Evolutionary conservation across 2,329 filamentous ascomycete species (phyloP), one percentile per base, ranked within the genome.

Genomic region (Coleophoma eucalyptorum): DNA sequence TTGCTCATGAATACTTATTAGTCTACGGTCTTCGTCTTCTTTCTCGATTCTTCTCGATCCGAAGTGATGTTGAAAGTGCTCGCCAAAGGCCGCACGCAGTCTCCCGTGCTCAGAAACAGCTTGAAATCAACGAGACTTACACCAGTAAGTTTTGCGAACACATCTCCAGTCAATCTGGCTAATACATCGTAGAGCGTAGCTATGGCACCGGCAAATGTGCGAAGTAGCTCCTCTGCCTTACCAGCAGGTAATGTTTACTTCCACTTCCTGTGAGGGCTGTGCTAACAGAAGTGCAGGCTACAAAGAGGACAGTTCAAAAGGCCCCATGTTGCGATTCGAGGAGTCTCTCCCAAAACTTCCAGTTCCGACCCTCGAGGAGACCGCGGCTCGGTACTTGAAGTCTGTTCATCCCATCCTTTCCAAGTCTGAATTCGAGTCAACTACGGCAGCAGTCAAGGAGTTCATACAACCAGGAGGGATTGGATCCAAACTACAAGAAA

Each of bases 381-480:
- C 89, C 6, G 81, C 88, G 35, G 79, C 82, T 56, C 84, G 89
- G 57, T 95, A 95, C 69, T 76, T 94, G 62, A 91, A 90, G 73
- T 84, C 85, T 35, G 78, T 95, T 46, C 84, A 88, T 66, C 87
- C 90, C 19, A 76, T 95, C 34, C 79, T 93, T 54, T 85, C 81
- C 40, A 69, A 79, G 35, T 69, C 73, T 60, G 89, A 94, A 69
- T 85, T 84, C 61, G 83, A 86, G 62, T 72, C 76, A 52, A 92
- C 87, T 66, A 87, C 89, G 68, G 87, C 88, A 65, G 92, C 90
- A 32, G 91, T 99, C 34, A 79, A 89, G 55, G 90, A 92, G 6
- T 97, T 99, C 71, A 75, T 96, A 60, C 85, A 86, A 60, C 90
- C 93, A n/a, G 90, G 90, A 51, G 90, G 91, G 37, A 77, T 86